A percentile compares a stretch with the other conserved stretches of the same genome.
Conservation (phyloP, 129 eudicot genomes). For the Gnaphalium uliginosum region DNA sequence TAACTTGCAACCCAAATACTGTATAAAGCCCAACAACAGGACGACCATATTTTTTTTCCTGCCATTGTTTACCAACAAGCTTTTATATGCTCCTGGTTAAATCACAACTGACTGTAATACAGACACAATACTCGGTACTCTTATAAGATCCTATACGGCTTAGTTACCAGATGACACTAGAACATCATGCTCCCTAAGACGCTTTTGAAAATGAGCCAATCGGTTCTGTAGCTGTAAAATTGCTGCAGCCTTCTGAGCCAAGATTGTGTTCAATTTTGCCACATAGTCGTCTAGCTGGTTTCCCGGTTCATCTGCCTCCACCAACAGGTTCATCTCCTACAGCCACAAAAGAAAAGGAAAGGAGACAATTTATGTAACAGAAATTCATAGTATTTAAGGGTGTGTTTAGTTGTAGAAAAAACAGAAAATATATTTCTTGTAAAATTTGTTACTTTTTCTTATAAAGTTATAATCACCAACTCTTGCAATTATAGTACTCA, state of each 20-base stretch:
- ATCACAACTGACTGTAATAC: background rate
- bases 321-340: slow-evolving; percentile 95
- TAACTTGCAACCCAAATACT: background rate
- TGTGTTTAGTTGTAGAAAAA: background rate
- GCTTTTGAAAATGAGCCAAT: slow-evolving; percentile 84
- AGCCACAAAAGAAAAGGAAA: background rate
- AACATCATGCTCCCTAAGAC: slow-evolving; percentile 90
- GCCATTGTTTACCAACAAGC: background rate
- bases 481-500: background rate
- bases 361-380: background rate
- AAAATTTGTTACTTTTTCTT: background rate
- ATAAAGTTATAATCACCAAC: background rate
- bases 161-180: slow-evolving; percentile 66
- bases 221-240: slow-evolving; percentile 79
- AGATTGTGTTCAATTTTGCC: slow-evolving; percentile 67
- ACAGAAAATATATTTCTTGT: background rate
- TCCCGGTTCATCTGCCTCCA: slow-evolving; percentile 95
- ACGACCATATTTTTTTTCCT: no score
- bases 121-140: background rate
- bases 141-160: slow-evolving; percentile 14
- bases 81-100: slow-evolving; percentile 2
- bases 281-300: slow-evolving; percentile 84
- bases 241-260: slow-evolving; percentile 90
- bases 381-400: background rate
- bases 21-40: background rate